A percentile compares a stretch with the other conserved stretches of the same genome.
These are phyloP conservation scores for Starmerella geochares DNA, from an alignment of 805 yeast genomes.

Conservation along the genomic window DNA sequence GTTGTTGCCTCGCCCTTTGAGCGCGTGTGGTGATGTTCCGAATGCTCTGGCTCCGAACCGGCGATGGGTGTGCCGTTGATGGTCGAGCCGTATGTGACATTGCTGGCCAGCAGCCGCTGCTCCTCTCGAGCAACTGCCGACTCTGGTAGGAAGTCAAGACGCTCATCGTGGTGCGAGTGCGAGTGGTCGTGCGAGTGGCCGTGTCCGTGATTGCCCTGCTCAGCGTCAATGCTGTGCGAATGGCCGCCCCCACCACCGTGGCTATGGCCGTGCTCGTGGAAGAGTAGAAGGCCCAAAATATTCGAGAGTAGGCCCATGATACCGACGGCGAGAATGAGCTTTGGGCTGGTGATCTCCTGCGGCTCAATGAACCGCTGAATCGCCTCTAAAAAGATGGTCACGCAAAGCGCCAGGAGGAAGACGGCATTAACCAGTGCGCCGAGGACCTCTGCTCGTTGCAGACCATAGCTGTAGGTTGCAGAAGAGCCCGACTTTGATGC, in stretches of 20 bases:
- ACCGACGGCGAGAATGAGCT: constrained; percentile 73
- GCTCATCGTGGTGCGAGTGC: constrained; percentile 22
- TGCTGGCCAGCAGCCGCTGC: constrained; percentile 20
- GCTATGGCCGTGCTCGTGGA: constrained; percentile 55
- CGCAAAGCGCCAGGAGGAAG: constrained; percentile 80
- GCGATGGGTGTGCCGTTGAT: not conserved
- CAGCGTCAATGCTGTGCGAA: constrained; percentile 30
- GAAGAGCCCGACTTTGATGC: constrained; percentile 80
- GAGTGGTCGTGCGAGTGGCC: constrained; percentile 16
- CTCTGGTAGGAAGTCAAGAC: constrained; percentile 20
- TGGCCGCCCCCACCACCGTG: constrained; percentile 40
- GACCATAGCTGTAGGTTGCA: constrained; percentile 86
- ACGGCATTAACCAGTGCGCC: constrained; percentile 95
- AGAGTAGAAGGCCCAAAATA: constrained; percentile 68
- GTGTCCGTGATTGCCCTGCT: constrained; percentile 3
- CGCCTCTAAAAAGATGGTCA: constrained; percentile 86
- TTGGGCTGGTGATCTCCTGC: constrained; percentile 69
- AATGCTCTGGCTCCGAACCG: not conserved
- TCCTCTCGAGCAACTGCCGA: constrained; percentile 24
- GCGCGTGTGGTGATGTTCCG: constrained; percentile 30
- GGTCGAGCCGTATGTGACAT: constrained; percentile 20
- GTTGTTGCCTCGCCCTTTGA: constrained; percentile 24
- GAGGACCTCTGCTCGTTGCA: constrained; percentile 94
- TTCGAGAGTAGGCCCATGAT: constrained; percentile 72
- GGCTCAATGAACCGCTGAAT: constrained; percentile 79